Conservation (phyloP, 805 yeast species). For the Starmerella floris region DNA sequence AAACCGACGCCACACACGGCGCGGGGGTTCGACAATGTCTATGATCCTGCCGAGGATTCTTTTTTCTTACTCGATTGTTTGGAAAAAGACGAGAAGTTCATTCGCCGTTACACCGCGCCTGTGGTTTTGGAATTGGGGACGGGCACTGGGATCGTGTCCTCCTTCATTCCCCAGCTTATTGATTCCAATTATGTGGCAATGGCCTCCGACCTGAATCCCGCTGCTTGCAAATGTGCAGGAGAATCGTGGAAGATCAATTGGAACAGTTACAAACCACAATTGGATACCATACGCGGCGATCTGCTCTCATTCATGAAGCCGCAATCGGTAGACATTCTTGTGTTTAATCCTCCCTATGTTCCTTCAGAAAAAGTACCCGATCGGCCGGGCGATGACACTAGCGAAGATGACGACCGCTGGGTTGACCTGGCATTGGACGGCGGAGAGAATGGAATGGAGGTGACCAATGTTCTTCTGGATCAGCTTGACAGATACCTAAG, state of each 20-base stretch:
- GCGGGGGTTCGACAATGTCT: conserved; percentile 35
- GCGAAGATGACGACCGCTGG: conserved; percentile 49
- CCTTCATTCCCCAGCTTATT: conserved; percentile 56
- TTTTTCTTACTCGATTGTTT: conserved; percentile 69
- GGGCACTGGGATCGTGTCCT: conserved; percentile 80
- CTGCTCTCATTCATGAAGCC: conserved; percentile 30
- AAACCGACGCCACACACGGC: conserved; percentile 16
- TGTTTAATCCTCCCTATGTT: conserved; percentile 95
- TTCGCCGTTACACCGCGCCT: conserved; percentile 30
- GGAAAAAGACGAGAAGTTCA: conserved; percentile 41
- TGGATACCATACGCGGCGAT: conserved; percentile 47
- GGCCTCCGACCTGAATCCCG: conserved; percentile 70
- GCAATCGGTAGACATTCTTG: conserved; percentile 48
- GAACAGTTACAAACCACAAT: conserved; percentile 24
- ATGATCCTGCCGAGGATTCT: conserved; percentile 92
- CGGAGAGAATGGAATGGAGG: conserved; percentile 80
- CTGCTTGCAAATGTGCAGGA: conserved; percentile 47
- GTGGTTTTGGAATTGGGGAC: conserved; percentile 74
- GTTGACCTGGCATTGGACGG: conserved; percentile 82
- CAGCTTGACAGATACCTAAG: conserved; percentile 42
- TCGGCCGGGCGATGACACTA: conserved; percentile 31
- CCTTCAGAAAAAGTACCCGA: conserved; percentile 69
- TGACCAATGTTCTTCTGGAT: conserved; percentile 54
- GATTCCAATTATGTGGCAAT: conserved; percentile 38
- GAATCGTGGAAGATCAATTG: conserved; percentile 32